Evolutionary conservation across 2,329 filamentous ascomycete species (phyloP).

Genomic region (Pestalotiopsis sp.): DNA sequence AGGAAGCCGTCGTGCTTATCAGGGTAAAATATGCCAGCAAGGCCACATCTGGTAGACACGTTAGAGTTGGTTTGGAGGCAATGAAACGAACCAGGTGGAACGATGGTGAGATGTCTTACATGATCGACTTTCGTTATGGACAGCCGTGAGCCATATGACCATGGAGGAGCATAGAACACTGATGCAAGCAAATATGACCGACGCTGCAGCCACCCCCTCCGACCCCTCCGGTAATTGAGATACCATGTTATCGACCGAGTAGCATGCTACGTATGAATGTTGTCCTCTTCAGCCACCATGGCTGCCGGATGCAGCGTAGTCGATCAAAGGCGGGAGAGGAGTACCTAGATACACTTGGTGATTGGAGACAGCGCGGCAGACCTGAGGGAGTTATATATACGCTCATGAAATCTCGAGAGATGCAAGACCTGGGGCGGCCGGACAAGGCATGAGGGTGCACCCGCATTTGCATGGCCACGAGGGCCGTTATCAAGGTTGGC

Average conservation of each 20-base stretch:
- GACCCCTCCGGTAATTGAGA: conserved; percentile 22
- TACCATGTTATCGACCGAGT: conserved; percentile 15
- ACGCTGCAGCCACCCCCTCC: conserved; percentile 19
- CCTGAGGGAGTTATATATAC: neutral
- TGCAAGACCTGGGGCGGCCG: neutral
- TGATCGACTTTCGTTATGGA: conserved; percentile 25
- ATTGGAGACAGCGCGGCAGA: neutral
- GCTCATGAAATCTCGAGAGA: neutral
- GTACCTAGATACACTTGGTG: neutral
- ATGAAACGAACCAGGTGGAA: neutral
- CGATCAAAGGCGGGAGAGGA: neutral
- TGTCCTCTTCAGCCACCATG: neutral
- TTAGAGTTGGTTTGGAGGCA: neutral
- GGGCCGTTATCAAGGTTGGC: neutral
- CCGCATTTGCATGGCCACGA: conserved; percentile 6
- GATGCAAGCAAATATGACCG: conserved; percentile 17
- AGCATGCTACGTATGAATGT: neutral
- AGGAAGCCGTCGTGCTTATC: conserved; percentile 24
- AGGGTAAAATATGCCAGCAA: conserved; percentile 23
- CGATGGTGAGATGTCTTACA: conserved; percentile 20
- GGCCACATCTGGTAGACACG: conserved; percentile 22
- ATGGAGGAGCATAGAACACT: conserved; percentile 17
- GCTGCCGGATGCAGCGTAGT: neutral
- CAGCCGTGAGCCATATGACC: conserved; percentile 28
- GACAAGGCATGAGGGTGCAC: neutral